A percentile compares a stretch with the other conserved stretches of the same genome.
Conservation (phyloP, 441 rosid species). For the Brassica hybrid region DNA sequence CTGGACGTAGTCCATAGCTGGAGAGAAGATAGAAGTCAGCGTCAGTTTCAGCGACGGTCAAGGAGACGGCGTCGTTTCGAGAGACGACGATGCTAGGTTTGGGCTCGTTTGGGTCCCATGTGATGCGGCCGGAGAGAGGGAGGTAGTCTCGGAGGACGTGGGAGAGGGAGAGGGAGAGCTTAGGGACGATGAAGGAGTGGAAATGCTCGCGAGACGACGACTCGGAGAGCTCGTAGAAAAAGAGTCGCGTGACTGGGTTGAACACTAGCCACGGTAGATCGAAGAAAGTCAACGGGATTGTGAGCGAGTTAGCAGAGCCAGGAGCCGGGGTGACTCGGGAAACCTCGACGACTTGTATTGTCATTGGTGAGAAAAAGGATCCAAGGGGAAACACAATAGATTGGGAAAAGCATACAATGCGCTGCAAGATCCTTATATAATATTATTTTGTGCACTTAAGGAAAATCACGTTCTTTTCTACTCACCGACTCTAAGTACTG, state of each 20-base stretch:
- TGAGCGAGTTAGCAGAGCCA: not conserved
- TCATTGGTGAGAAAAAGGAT: not conserved
- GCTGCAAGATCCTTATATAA: not conserved
- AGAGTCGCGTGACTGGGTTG: conserved; percentile 32
- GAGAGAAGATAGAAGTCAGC: conserved; percentile 37
- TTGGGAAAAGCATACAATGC: not conserved
- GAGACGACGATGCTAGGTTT: conserved; percentile 42
- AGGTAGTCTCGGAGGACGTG: conserved; percentile 39
- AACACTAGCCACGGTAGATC: conserved; percentile 37
- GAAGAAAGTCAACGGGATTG: conserved; percentile 38
- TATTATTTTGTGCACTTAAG: not conserved
- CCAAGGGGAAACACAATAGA: not conserved
- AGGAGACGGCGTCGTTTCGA: conserved; percentile 30
- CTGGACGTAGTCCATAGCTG: conserved; percentile 24
- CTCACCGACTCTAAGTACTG: no score
- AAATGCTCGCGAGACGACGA: conserved; percentile 31
- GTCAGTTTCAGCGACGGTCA: conserved; percentile 46
- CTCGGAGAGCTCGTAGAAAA: conserved; percentile 41
- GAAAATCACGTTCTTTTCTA: no score
- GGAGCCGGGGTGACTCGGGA: conserved; percentile 18
- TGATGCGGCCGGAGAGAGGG: conserved; percentile 42
- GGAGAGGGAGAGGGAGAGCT: conserved; percentile 46
- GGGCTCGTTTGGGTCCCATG: conserved; percentile 28
- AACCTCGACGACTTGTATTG: conserved; percentile 7
- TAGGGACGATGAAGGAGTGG: conserved; percentile 37